phyloP scores from a whole-genome alignment of 768 basidiomycete genomes.

The Lactifluus volemus region DNA sequence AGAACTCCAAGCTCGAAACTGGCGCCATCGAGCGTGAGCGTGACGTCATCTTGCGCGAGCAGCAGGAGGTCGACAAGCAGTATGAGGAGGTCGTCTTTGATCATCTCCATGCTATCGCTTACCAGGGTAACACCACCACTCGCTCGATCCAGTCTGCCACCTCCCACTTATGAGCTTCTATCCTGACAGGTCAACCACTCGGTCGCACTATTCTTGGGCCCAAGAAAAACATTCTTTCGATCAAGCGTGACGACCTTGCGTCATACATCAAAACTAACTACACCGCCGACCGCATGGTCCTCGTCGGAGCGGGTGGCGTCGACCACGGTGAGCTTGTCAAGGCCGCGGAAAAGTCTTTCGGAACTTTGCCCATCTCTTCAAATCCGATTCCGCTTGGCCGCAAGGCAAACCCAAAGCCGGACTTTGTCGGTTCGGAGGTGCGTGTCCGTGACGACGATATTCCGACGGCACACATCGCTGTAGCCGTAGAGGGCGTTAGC shows the following conservation, averaged over 20 bases:
- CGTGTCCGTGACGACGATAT: slow-evolving; percentile 89
- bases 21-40: slow-evolving; percentile 89
- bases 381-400: slow-evolving; percentile 86
- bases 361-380: slow-evolving; percentile 75
- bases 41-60: slow-evolving; percentile 93
- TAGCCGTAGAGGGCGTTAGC: slow-evolving; percentile 95
- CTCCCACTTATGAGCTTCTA: slow-evolving; percentile 8
- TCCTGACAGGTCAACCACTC: slow-evolving; percentile 73
- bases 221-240: slow-evolving; percentile 91
- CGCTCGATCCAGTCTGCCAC: not conserved
- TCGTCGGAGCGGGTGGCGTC: slow-evolving; percentile 94
- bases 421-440: slow-evolving; percentile 91
- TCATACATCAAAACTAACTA: slow-evolving; percentile 97
- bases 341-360: slow-evolving; percentile 91
- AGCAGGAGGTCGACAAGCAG: slow-evolving; percentile 99
- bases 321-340: slow-evolving; percentile 88
- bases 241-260: slow-evolving; percentile 81
- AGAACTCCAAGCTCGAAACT: slow-evolving; percentile 89
- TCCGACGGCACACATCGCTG: slow-evolving; percentile 85
- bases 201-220: slow-evolving; percentile 97
- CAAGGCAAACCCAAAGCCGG: slow-evolving; percentile 62
- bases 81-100: slow-evolving; percentile 98
- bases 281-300: slow-evolving; percentile 97
- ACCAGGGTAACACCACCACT: slow-evolving; percentile 61
- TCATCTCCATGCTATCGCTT: slow-evolving; percentile 93